Conservation (phyloP, 352 stramenopile genomes). For the Phytophthora nicotianae region DNA sequence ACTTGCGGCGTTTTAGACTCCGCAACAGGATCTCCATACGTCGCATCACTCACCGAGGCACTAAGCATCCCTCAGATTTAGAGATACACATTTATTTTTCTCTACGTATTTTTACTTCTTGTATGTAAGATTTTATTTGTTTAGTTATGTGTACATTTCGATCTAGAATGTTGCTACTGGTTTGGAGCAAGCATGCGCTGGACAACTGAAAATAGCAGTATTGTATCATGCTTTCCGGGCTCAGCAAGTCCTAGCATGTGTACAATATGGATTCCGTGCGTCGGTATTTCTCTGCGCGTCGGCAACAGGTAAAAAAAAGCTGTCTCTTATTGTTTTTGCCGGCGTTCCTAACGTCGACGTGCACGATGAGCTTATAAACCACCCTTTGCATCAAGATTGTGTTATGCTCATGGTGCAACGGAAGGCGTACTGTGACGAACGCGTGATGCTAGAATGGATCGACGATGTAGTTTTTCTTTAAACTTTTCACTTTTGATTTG, state of each 20-base stretch:
- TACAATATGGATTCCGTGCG: neutral
- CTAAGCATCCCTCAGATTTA: neutral
- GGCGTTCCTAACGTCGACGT: neutral
- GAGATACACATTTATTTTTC: neutral
- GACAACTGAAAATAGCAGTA: no score
- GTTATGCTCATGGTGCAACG: neutral
- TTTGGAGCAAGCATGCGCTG: neutral
- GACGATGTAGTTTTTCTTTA: neutral
- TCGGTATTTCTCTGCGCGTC: neutral
- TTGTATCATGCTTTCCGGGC: no score
- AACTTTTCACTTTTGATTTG: neutral
- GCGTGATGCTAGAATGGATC: neutral
- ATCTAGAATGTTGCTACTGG: neutral
- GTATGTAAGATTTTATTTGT: neutral
- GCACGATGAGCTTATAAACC: neutral
- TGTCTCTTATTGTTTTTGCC: neutral
- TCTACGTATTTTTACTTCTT: neutral
- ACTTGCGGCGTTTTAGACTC: neutral
- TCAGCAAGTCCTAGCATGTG: neutral
- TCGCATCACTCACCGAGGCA: neutral
- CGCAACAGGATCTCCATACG: neutral
- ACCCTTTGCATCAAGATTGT: neutral
- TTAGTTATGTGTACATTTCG: neutral
- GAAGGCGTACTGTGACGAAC: neutral
- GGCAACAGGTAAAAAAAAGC: neutral